These are phyloP conservation scores for Macrolepiota albuminosa DNA, from an alignment of 768 basidiomycete genomes.

Conservation along the genomic window DNA sequence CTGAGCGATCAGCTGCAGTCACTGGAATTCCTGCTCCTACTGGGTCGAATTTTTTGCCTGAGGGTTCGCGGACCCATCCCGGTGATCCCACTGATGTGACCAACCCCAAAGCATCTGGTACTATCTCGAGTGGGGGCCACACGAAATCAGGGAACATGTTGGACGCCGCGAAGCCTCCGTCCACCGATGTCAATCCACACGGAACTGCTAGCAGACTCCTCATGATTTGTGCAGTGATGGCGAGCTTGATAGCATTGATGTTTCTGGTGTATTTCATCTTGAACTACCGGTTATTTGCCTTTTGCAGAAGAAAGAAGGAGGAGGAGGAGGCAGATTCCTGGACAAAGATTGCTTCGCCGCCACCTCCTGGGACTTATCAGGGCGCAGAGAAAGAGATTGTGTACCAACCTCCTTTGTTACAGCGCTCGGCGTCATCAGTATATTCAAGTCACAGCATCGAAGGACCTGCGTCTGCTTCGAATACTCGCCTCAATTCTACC, in stretches of 20 bases:
- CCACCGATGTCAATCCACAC: background rate
- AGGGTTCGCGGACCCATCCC: background rate
- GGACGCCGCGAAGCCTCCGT: background rate
- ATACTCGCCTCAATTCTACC: background rate
- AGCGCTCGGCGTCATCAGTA: constrained; percentile 6
- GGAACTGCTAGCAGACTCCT: constrained; percentile 11
- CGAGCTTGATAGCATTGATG: constrained; percentile 12
- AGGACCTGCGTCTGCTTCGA: background rate
- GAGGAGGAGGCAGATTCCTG: constrained; percentile 1
- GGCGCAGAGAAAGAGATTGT: constrained; percentile 10
- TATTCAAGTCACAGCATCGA: constrained; percentile 1
- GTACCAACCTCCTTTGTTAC: constrained; percentile 1
- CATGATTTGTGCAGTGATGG: constrained; percentile 14
- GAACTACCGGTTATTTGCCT: constrained; percentile 5
- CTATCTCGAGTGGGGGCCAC: background rate
- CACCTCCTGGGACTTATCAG: constrained; percentile 4
- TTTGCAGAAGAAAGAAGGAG: constrained; percentile 8
- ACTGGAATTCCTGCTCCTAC: background rate
- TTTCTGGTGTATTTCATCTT: constrained; percentile 12
- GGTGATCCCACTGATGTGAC: background rate
- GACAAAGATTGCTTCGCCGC: constrained; percentile 11
- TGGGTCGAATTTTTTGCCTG: background rate
- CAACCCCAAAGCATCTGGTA: background rate
- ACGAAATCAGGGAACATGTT: background rate
- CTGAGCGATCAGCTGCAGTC: background rate